A percentile compares a stretch with the other conserved stretches of the same genome.
These are phyloP conservation scores for Lachancea thermotolerans DNA, from an alignment of 805 yeast species.

Conservation along the genomic window DNA sequence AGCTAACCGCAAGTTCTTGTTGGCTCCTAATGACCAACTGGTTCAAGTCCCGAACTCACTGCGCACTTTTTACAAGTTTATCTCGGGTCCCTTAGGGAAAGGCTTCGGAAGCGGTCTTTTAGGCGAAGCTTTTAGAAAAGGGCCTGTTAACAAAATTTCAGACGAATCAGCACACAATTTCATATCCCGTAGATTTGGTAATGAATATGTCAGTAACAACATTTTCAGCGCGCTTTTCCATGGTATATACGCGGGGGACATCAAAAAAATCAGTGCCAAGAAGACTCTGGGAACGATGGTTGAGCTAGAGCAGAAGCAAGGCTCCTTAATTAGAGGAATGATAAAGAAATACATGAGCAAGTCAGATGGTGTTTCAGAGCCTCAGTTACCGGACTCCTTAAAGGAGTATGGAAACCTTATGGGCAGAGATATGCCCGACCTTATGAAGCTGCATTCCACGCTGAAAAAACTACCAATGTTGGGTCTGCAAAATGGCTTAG, in stretches of 20 bases:
- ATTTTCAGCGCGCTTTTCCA: conserved; percentile 76
- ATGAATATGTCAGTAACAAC: conserved; percentile 39
- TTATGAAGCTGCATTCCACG: conserved; percentile 32
- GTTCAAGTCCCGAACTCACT: conserved; percentile 48
- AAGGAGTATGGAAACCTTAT: conserved; percentile 36
- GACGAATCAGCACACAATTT: conserved; percentile 75
- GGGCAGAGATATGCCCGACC: conserved; percentile 33
- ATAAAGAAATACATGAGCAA: conserved; percentile 4
- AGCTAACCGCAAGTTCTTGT: conserved; percentile 68
- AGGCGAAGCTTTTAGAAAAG: conserved; percentile 43
- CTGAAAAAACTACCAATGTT: conserved; percentile 58
- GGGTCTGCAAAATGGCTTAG: conserved; percentile 50
- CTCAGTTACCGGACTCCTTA: conserved; percentile 27
- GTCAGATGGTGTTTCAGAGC: background rate
- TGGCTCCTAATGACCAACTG: conserved; percentile 41
- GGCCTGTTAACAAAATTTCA: conserved; percentile 20
- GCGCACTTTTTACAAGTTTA: conserved; percentile 31
- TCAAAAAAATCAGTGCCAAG: conserved; percentile 54
- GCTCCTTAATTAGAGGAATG: conserved; percentile 44
- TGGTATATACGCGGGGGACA: conserved; percentile 91
- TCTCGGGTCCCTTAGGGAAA: conserved; percentile 38
- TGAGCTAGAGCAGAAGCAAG: conserved; percentile 50
- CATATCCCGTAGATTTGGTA: conserved; percentile 63
- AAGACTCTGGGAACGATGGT: conserved; percentile 52
- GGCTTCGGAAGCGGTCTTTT: conserved; percentile 40